Evolutionary conservation across 2,329 filamentous ascomycete species (phyloP), one percentile per base, ranked within the genome.

Genomic region (Fusarium subglutinans): DNA sequence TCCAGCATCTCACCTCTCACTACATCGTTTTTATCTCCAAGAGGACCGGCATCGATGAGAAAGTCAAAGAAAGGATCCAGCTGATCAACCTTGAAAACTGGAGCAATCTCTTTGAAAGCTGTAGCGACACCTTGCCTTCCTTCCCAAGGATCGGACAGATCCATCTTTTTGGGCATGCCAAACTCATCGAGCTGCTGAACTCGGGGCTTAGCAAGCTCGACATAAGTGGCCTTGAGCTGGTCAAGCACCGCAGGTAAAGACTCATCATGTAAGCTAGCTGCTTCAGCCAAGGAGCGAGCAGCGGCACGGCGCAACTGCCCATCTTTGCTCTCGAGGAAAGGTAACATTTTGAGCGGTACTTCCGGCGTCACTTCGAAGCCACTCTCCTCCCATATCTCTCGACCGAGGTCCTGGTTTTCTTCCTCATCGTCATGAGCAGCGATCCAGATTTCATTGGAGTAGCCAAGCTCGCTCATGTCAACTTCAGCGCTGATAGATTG

Each of bases 341-440:
- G 90, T 55, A 97, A 84, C 79, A 95, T 91, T 76, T 88, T 89
- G 65, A 87, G 81, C 13, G 93, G 90, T 14, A 93, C 89, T 12
- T 92, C 87, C 26, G 89, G 84, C 4, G 90, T 88, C 18, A 96
- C 84, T 68, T 92, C 85, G 69, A 98, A 92, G 13, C 90, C 92
- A 80, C 96, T 97, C 79, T 98, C 96, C 79, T 97, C 94, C 96
- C 96, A 99, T 41, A 99, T 98, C 18, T 96, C 93, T 58, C 88
- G 89, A 12, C 93, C 96, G 60, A 97, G 86, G 51, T 95, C 94
- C 14, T 88, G 89, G 77, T 98, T 98, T 80, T 98, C 95, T 48
- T 93, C 90, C 26, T 94, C 90, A 76, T 97, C 94, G 74, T 99
- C 96, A 78, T 99, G 95, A 78, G 92, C 96, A 48, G 94, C 94